Conservation (phyloP, 1,284 basidiomycete genomes). For the Sporisorium sorghi region DNA sequence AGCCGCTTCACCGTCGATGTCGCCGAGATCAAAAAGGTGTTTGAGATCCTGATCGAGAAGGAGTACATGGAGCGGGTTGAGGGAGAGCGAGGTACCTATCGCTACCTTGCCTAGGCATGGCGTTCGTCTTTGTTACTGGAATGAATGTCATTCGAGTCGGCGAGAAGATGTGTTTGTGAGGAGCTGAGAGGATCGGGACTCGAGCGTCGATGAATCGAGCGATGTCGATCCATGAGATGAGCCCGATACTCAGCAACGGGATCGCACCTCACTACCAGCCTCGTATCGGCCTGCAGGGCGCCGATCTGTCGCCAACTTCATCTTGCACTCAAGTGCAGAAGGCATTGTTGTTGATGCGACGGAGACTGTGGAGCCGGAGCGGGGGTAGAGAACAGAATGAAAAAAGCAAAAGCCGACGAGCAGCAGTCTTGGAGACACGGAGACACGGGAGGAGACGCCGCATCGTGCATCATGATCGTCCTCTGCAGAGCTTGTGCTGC, state of each 20-base stretch:
- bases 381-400: background rate
- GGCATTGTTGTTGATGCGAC: background rate
- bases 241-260: background rate
- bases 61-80: slow-evolving; percentile 68
- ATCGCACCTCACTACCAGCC: background rate
- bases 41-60: slow-evolving; percentile 67
- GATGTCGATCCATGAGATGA: background rate
- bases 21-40: slow-evolving; percentile 67
- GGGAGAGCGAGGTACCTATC: slow-evolving; percentile 61
- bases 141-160: background rate
- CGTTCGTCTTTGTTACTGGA: background rate
- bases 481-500: background rate
- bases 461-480: slow-evolving; percentile 6
- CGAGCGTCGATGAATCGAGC: background rate
- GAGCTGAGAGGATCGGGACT: slow-evolving; percentile 4
- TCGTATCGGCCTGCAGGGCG: background rate
- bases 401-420: slow-evolving; percentile 1
- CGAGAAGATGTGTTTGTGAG: background rate
- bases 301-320: background rate
- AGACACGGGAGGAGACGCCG: slow-evolving; percentile 2
- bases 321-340: background rate
- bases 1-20: slow-evolving; percentile 62
- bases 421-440: too few relatives aligned
- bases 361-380: too few relatives aligned
- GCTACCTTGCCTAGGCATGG: slow-evolving; percentile 61